Evolutionary conservation across 2,329 filamentous ascomycete genomes (phyloP), one percentile per base, ranked within the genome.

Genomic region (Sclerotinia trifoliorum): DNA sequence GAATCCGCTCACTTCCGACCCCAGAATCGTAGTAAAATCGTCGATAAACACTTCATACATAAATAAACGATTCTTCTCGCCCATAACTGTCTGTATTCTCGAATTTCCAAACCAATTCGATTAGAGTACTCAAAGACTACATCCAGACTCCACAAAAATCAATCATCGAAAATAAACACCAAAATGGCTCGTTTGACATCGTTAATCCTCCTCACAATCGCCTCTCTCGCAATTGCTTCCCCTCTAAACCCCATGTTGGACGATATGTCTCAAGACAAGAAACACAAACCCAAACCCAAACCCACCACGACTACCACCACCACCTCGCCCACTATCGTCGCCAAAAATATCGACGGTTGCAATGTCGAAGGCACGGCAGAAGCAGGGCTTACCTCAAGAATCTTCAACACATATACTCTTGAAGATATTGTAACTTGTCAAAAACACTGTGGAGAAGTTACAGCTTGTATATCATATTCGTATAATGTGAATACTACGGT

Each of bases 401-500:
- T 48, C 17, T 66, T 42, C 6, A 42, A 17, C 13, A 17, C 39
- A 21, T 5, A 8, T 5, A 17, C 10, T 10, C 1, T 8, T 21
- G 17, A 8, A 5, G 44, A 60, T 11, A 13, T 58, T 49, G 5
- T 29, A 3, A 11, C 21, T 35, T 66, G 64, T 7, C 64, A 66
- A 35, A 35, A 0, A 35, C 51, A n/a, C 32, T 66, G 64, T 21
- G 11, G 26, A 15, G 19, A 11, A 17, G 5, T 51, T 7, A 48
- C 64, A 19, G 21, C 39, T n/a, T 66, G 64, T 49, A 51, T 66
- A 51, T 66, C 64, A 26, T 60, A 66, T 39, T 66, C 64, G 15
- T 66, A 24, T n/a, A n/a, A 44, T 6, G n/a, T 44, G 8, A n/a
- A 6, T n/a, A 24, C 10, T 8, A 29, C 17, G 7, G 32, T 26